These are phyloP conservation scores for Polyporus tsugae DNA, from an alignment of 1,284 basidiomycete species.

Conservation along the genomic window DNA sequence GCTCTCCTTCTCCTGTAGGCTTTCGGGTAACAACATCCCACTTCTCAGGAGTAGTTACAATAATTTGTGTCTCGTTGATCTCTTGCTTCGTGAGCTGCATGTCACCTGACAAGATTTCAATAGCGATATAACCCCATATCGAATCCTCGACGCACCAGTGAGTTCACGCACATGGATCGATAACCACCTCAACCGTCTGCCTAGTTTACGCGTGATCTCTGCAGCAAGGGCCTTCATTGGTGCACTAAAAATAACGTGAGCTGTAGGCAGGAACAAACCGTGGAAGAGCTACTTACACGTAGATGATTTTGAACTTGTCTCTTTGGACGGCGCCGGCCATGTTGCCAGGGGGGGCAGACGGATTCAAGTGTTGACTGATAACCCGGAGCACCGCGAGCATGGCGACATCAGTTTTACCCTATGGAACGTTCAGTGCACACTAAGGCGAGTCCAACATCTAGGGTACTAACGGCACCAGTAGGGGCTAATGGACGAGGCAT, in stretches of 20 bases:
- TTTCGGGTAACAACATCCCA: constrained; percentile 99
- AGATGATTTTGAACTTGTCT: constrained; percentile 94
- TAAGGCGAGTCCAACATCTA: background rate
- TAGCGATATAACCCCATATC: background rate
- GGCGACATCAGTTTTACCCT: constrained; percentile 99
- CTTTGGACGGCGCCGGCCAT: constrained; percentile 67
- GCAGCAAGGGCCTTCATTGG: constrained; percentile 99
- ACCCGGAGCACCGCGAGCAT: constrained; percentile 95
- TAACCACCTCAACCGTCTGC: constrained; percentile 92
- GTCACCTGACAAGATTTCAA: constrained; percentile 68
- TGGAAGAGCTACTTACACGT: constrained; percentile 70
- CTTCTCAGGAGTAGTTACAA: constrained; percentile 99
- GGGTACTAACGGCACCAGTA: constrained; percentile 85
- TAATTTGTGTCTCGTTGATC: constrained; percentile 96
- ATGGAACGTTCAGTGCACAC: background rate
- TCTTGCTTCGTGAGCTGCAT: constrained; percentile 98
- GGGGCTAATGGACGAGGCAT: constrained; percentile 66
- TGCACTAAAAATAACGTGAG: constrained; percentile 58
- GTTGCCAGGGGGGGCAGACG: constrained; percentile 41
- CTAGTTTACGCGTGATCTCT: constrained; percentile 94
- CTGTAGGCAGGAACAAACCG: background rate
- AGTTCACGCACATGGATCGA: constrained; percentile 90
- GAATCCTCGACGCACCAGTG: constrained; percentile 65
- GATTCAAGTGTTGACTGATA: constrained; percentile 74
- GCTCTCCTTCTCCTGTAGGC: constrained; percentile 95